Base-by-base conservation (phyloP, 2,329 filamentous ascomycete species). In the Colletotrichum kahawae region DNA sequence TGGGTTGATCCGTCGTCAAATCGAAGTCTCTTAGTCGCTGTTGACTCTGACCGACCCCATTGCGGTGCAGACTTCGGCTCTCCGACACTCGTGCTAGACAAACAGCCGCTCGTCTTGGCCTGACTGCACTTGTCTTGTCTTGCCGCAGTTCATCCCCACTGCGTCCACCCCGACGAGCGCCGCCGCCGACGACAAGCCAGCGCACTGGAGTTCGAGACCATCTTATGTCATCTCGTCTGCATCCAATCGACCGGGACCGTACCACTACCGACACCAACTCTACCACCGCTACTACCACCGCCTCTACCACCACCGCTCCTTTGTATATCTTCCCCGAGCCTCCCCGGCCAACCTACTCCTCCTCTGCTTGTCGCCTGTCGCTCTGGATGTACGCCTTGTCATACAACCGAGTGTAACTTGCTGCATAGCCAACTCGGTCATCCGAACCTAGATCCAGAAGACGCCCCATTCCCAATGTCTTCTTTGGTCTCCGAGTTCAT, bases 401-500 rank as follows among this genome's bases (percentile, higher is more conserved):
- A 63, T 36, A 31, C 38, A 56, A 12, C 54, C 54, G 56, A 54
- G 62, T 62, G 62, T 51, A 48, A 63, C 60, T 68, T 33, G 66
- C 64, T 74, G 33, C 70, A 27, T 63, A 71, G 34, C 62, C 67
- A 57, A 71, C 60, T 48, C 67, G 66, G 59, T 59, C 67, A 27
- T 36, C 60, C 59, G 27, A 29, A 38, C 16, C 59, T 27, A 27
- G 34, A 24, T 33, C n/a, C 48, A 63, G 62, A 34, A 54, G 75
- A 70, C 38, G n/a, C n/a, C 21, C 34, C 54, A 48, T 60, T 54
- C 70, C 70, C 79, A 80, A 93, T 93, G 92, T 88, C 90, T 82
- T 92, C 88, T 78, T 85, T 93, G 79, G 91, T 93, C 69, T 89
- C 91, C 80, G 90, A 92, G 76, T 92, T 92, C 81, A 85, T 93